Base-by-base conservation (phyloP, 1,284 basidiomycete genomes). In the Takashimella koratensis region DNA sequence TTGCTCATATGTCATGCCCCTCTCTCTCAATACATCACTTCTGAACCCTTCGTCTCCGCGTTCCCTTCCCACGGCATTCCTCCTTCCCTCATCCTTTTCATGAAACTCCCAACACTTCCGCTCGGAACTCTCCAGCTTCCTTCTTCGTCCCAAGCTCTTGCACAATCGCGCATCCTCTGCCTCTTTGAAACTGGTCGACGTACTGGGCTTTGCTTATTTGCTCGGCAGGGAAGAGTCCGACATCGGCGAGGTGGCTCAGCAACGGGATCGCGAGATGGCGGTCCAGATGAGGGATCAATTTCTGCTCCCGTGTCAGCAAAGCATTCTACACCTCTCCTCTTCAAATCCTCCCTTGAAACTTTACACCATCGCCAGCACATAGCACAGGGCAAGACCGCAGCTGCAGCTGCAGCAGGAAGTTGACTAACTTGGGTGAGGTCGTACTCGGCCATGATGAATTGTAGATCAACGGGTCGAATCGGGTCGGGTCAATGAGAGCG, bases 211-310 rank as follows among this genome's bases (percentile, higher is more conserved):
- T 68, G 41, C 67, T 70, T 42, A 76, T 43, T 57, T 75, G 67
- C 21, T 68, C 66, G 25, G 65, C 59, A 13, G 71, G 69, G 60
- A 71, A 76, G 47, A 74, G 51, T 45, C 61, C 61, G 40, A 64
- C 58, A 39, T 83, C 83, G 27, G 81, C 81, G 51, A 98, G 85
- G 78, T 96, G 91, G 26, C 87, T 85, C 59, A 98, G 86, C 20
- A 97, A 80, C 45, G 95, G 92, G 66, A 97, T 87, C 45, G 89
- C 87, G 45, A 98, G 82, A 80, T 98, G 95, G 54, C 94, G 85
- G 77, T 98, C 95, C 62, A 96, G 82, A 78, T 91, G 88, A 10
- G 92, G 86, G 60, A 98, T 92, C 56, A 97, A 84, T 59, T 90
- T 94, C 78, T 89, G 86, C 23, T 30, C 20, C 11, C 21, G 40